phyloP scores from a whole-genome alignment of 371 early-diverging fungal genomes.

The Haplosporangium sp. region DNA sequence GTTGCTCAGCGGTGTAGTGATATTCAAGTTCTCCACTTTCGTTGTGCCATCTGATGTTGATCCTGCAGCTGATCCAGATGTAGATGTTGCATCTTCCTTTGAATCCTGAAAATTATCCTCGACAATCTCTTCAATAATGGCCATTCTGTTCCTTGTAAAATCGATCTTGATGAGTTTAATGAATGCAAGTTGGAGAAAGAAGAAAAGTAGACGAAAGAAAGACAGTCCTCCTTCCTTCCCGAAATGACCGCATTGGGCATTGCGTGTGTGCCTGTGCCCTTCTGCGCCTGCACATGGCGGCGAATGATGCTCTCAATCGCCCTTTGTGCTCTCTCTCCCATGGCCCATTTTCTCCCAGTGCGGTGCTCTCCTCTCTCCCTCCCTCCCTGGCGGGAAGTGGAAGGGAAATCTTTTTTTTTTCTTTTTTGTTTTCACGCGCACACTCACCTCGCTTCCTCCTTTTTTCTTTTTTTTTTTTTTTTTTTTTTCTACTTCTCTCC shows the following conservation, averaged over 20 bases:
- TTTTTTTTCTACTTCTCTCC: neutral
- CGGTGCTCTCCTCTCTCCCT: neutral
- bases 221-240: neutral
- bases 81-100: neutral
- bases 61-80: neutral
- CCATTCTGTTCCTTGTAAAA: constrained; percentile 38
- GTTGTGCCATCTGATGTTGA: constrained; percentile 2
- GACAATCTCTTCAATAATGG: constrained; percentile 61
- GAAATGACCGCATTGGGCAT: no score
- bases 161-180: neutral
- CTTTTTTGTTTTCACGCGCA: constrained; percentile 3
- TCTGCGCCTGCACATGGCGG: no score
- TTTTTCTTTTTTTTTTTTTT: constrained; percentile 3
- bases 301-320: no score
- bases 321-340: no score
- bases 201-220: constrained; percentile 7
- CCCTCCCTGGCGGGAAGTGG: constrained; percentile 4
- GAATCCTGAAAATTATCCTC: constrained; percentile 11
- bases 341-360: no score
- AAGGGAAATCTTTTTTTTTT: constrained; percentile 4
- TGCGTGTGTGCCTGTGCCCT: no score
- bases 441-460: neutral
- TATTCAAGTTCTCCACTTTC: neutral
- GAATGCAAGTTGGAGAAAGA: no score
- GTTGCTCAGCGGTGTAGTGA: constrained; percentile 6